Evolutionary conservation across 2,329 filamentous ascomycete genomes (phyloP).

Genomic region (Dothideomycetidae sp.): DNA sequence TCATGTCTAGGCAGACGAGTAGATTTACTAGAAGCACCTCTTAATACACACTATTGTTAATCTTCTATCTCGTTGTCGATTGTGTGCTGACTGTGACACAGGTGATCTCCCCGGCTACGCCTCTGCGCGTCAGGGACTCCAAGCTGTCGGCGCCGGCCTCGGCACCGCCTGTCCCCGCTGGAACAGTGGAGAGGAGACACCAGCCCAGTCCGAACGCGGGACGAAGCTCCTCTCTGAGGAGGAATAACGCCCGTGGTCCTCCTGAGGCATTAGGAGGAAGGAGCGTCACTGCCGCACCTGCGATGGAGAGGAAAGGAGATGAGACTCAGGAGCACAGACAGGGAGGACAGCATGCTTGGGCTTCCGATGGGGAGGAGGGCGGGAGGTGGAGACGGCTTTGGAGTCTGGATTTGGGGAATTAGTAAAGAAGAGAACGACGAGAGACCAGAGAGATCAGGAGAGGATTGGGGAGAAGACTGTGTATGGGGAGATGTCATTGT

Average conservation of each 20-base stretch:
- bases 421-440: too few relatives aligned
- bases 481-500: too few relatives aligned
- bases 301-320: not conserved
- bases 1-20: not conserved
- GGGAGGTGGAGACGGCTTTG: slow-evolving; percentile 20
- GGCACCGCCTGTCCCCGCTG: not conserved
- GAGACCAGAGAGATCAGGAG: too few relatives aligned
- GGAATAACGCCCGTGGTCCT: not conserved
- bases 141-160: not conserved
- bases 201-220: not conserved
- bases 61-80: not conserved
- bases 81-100: slow-evolving; percentile 2
- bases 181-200: slow-evolving; percentile 1
- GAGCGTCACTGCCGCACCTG: not conserved
- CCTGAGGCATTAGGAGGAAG: not conserved
- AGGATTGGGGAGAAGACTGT: too few relatives aligned
- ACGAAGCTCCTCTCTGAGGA: not conserved
- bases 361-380: slow-evolving; percentile 24
- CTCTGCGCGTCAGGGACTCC: not conserved
- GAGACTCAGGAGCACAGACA: not conserved
- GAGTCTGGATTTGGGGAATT: slow-evolving; percentile 7
- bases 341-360: slow-evolving; percentile 15
- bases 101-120: too few relatives aligned
- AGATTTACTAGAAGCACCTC: not conserved
- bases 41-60: not conserved